These are phyloP conservation scores for Ophiorrhiza pumila DNA, from an alignment of 257 asterid species.

Conservation along the genomic window DNA sequence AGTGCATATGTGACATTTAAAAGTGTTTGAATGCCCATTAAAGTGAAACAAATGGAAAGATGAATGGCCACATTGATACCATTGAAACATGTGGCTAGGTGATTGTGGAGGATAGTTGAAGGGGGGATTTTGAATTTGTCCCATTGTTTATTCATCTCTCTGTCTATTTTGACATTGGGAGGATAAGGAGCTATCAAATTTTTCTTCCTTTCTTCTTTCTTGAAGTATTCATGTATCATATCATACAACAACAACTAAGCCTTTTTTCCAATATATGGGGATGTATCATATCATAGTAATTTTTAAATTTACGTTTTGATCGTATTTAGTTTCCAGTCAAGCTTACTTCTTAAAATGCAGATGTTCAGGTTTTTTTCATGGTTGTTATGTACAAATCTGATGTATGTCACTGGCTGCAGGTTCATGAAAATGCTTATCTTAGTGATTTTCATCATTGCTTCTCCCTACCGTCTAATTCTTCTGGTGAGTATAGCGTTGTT, in stretches of 20 bases:
- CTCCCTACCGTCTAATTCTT: conserved; percentile 59
- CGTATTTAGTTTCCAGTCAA: background rate
- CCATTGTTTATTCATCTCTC: background rate
- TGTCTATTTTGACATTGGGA: background rate
- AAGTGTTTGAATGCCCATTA: background rate
- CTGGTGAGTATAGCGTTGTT: conserved; percentile 48
- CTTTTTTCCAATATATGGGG: too few relatives aligned
- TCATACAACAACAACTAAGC: too few relatives aligned
- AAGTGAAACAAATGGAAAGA: background rate
- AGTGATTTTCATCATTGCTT: conserved; percentile 96
- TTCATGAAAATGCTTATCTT: conserved; percentile 89
- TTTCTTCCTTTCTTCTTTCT: background rate
- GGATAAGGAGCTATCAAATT: background rate
- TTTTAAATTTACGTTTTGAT: background rate
- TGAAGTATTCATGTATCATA: too few relatives aligned
- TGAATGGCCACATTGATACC: background rate
- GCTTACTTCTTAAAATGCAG: background rate
- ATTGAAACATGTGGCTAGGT: background rate
- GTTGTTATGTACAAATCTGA: background rate
- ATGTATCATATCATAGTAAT: background rate
- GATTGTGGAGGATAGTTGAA: background rate
- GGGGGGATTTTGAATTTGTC: too few relatives aligned
- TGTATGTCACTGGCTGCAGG: conserved; percentile 13
- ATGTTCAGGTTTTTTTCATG: background rate
- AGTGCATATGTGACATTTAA: background rate